phyloP scores from a whole-genome alignment of 169 alveolate species.

The Amoebophrya sp. region DNA sequence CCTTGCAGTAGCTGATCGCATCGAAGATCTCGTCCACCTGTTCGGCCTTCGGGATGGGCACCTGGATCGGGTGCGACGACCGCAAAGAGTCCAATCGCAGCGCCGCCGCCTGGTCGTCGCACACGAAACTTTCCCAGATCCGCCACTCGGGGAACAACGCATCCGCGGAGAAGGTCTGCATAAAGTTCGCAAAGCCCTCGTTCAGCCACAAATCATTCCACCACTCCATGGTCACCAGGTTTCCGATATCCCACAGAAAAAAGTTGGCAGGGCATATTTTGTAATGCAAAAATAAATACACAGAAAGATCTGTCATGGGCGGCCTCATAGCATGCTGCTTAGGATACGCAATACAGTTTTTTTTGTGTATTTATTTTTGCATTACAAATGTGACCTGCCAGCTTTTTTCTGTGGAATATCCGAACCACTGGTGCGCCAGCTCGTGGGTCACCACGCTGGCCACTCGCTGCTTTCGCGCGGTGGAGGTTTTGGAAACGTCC shows the following conservation, averaged over 20 bases:
- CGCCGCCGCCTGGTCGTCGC: conserved; percentile 41
- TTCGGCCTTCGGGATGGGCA: conserved; percentile 44
- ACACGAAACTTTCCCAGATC: conserved; percentile 35
- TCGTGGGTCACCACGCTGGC: conserved; percentile 68
- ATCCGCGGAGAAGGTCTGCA: conserved; percentile 48
- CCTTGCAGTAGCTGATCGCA: conserved; percentile 71
- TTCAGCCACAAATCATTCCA: conserved; percentile 87
- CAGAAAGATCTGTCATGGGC: too few species aligned
- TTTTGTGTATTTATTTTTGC: too few species aligned
- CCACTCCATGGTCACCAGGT: conserved; percentile 83
- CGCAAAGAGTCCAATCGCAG: conserved; percentile 45
- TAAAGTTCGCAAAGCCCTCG: conserved; percentile 81
- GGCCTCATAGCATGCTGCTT: too few species aligned
- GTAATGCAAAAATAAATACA: too few species aligned
- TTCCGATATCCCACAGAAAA: too few species aligned
- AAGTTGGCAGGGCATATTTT: too few species aligned
- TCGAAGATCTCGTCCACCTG: conserved; percentile 60
- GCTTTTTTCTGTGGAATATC: too few species aligned
- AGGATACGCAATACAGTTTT: too few species aligned
- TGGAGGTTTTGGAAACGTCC: conserved; percentile 23
- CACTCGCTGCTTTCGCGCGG: conserved; percentile 38
- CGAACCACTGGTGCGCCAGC: conserved; percentile 81
- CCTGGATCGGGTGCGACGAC: conserved; percentile 51
- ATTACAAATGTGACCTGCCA: too few species aligned
- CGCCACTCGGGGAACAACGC: conserved; percentile 41